Base-by-base conservation (phyloP, 2,329 filamentous ascomycete species). In the Talaromyces pinophilus region DNA sequence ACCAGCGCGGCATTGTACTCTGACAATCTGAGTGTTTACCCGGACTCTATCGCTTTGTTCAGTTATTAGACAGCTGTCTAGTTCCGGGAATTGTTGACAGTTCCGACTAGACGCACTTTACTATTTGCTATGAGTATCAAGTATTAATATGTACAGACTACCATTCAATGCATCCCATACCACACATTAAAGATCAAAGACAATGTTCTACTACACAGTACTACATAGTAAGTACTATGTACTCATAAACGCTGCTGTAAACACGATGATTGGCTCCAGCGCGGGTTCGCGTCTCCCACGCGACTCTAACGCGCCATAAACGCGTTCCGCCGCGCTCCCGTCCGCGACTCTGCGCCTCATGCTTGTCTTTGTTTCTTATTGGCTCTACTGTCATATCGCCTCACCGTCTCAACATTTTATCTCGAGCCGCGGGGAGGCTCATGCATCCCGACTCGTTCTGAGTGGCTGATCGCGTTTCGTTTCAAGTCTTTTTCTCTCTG, bases 11-110 rank as follows among this genome's bases (percentile, higher is more conserved):
- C 81, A 15, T 73, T 72, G 25, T 82, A 80, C 67, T 73, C 71
- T 33, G 82, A 85, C 63, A 85, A 86, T 64, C 71, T 81, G 65
- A 79, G 80, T 42, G 80, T 80, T 0, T 86, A 76, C 69, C 75
- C 79, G 35, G 77, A 80, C 62, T 81, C 78, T 4, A 78, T 83
- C 69, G 78, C 79, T 17, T 72, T 81, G 65, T 82, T 81, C 59
- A 59, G 50, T 15, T 57, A 63, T 22, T 60, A 60, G 40, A 13
- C 25, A 22, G 19, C n/a, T 46, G 3, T 46, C 19, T 28, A 3
- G 4, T 15, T 48, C 8, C 19, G 2, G 17, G 35, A 25, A 25
- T 4, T 25, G 55, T 38, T 40, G 33, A 42, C 55, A 13, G 30
- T 59, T 22, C 38, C 25, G 30, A 50, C 22, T 50, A 7, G 46